A percentile compares a stretch with the other conserved stretches of the same genome.
These are phyloP conservation scores for Silybum marianum DNA, from an alignment of 129 eudicot species.

Conservation along the genomic window DNA sequence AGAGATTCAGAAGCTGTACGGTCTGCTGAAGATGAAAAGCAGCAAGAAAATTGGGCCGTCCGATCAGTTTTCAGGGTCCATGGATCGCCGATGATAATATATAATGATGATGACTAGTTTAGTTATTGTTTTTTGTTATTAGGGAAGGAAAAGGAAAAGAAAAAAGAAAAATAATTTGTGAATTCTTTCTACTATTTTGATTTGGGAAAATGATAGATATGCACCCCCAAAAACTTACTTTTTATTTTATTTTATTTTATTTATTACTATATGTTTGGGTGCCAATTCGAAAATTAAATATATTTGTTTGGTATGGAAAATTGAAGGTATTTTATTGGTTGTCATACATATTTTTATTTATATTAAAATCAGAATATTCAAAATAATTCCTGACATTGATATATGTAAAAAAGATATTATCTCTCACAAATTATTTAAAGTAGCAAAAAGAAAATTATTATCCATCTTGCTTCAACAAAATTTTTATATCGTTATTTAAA, in stretches of 20 bases:
- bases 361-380: too few relatives aligned
- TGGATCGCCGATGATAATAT: conserved; percentile 48
- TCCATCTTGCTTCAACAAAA: too few relatives aligned
- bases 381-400: too few relatives aligned
- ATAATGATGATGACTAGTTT: conserved; percentile 18
- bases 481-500: too few relatives aligned
- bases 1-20: conserved; percentile 52
- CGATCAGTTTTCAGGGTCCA: conserved; percentile 46
- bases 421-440: too few relatives aligned
- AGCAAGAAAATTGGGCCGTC: conserved; percentile 54
- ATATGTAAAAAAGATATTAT: too few relatives aligned
- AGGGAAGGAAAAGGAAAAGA: not conserved
- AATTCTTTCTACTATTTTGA: not conserved
- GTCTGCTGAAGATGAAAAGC: conserved; percentile 39
- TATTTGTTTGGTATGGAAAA: not conserved
- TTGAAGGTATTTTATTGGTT: not conserved
- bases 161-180: conserved; percentile 28
- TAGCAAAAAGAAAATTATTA: too few relatives aligned
- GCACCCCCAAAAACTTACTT: conserved; percentile 23
- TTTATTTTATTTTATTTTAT: not conserved
- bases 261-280: conserved; percentile 13
- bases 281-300: conserved; percentile 11
- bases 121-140: conserved; percentile 4
- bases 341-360: too few relatives aligned
- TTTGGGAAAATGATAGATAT: conserved; percentile 28